Evolutionary conservation across 768 basidiomycete genomes (phyloP).

Genomic region (Mrakia gelida): DNA sequence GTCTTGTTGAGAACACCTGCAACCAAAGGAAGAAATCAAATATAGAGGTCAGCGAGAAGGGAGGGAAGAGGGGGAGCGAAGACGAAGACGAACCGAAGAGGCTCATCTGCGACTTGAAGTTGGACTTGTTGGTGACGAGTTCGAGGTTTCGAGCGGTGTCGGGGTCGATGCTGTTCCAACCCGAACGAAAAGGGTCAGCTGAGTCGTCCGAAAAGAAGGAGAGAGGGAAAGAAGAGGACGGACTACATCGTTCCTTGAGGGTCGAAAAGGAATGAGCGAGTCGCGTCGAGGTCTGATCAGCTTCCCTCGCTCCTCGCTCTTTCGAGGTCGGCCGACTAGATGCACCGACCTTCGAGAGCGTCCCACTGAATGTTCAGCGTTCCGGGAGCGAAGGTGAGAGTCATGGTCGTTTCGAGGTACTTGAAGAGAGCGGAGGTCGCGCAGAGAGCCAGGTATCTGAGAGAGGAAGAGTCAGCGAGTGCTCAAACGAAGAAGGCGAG

Average conservation of each 20-base stretch:
- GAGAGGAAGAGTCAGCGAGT: background rate
- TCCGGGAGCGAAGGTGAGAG: slow-evolving; percentile 59
- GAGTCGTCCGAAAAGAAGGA: background rate
- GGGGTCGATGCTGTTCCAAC: slow-evolving; percentile 58
- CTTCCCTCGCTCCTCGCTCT: background rate
- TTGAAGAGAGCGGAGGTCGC: slow-evolving; percentile 84
- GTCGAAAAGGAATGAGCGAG: background rate
- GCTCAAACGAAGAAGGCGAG: background rate
- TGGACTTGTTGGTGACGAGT: slow-evolving; percentile 68
- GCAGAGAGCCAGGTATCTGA: slow-evolving; percentile 81
- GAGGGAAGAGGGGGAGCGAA: background rate
- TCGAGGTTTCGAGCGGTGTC: slow-evolving; percentile 87
- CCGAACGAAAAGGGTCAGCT: background rate
- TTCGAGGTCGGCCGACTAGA: background rate
- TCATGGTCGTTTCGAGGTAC: slow-evolving; percentile 65
- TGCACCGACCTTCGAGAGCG: slow-evolving; percentile 57
- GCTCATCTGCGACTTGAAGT: slow-evolving; percentile 18
- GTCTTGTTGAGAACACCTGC: slow-evolving; percentile 31
- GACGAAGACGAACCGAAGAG: slow-evolving; percentile 25
- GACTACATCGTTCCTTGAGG: slow-evolving; percentile 70
- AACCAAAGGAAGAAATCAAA: no score
- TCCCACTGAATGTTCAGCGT: slow-evolving; percentile 51
- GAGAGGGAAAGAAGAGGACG: background rate
- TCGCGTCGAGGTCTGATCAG: background rate
- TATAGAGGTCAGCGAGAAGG: background rate